A percentile compares a stretch with the other conserved stretches of the same genome.
Evolutionary conservation across 106 monocot genomes (phyloP).

Genomic region (Ottelia alismoides): DNA sequence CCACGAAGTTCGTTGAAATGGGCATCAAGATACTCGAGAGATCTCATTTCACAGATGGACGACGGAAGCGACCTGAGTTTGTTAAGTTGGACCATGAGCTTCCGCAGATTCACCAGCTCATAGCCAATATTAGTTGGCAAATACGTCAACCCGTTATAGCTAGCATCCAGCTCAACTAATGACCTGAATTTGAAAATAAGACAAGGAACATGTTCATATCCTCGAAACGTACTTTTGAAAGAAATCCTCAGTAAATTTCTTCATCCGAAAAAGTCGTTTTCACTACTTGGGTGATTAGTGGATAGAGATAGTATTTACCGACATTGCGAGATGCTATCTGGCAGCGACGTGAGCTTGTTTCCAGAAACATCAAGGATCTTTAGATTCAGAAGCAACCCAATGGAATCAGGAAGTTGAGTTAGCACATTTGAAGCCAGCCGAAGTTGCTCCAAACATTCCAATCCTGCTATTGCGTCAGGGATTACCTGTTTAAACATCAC

Average conservation of each 20-base stretch:
- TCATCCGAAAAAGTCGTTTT: too few relatives aligned
- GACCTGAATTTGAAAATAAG: too few relatives aligned
- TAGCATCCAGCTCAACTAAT: conserved; percentile 78
- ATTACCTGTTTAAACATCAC: too few relatives aligned
- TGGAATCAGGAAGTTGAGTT: conserved; percentile 69
- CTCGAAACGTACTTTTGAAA: too few relatives aligned
- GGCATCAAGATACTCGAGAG: conserved; percentile 51
- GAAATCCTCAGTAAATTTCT: too few relatives aligned
- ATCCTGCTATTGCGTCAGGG: conserved; percentile 76
- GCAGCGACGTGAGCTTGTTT: conserved; percentile 80
- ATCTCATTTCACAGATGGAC: conserved; percentile 63
- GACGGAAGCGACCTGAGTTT: conserved; percentile 83
- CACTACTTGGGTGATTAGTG: too few relatives aligned
- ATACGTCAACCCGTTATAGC: conserved; percentile 65
- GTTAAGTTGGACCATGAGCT: conserved; percentile 60
- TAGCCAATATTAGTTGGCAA: conserved; percentile 82
- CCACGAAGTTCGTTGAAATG: conserved; percentile 87
- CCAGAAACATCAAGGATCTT: conserved; percentile 71
- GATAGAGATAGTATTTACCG: conserved; percentile 24
- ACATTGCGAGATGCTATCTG: conserved; percentile 85
- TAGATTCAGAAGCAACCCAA: conserved; percentile 70
- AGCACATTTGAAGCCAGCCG: conserved; percentile 51
- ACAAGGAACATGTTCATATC: too few relatives aligned
- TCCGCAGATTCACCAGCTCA: conserved; percentile 52
- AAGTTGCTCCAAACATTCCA: conserved; percentile 68